Percentiles rank a stretch among this genome's conserved stretches.
These are phyloP conservation scores for Podospora pseudopauciseta DNA, from an alignment of 495 filamentous ascomycete genomes.

Conservation along the genomic window DNA sequence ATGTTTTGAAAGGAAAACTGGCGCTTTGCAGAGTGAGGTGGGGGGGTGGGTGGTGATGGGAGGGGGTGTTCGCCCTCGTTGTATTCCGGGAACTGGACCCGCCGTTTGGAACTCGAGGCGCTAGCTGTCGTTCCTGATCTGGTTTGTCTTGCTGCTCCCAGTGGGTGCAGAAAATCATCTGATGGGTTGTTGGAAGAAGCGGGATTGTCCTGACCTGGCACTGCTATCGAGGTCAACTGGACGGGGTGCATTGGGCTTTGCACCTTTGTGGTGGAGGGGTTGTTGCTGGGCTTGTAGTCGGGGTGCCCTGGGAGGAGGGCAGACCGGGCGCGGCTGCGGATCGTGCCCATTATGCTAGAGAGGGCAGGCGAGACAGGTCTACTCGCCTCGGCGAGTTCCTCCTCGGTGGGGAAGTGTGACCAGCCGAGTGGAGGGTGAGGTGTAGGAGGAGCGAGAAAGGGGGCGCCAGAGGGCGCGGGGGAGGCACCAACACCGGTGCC, in stretches of 20 bases:
- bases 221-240: conserved; percentile 56
- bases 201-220: conserved; percentile 37
- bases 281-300: conserved; percentile 28
- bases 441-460: conserved; percentile 43
- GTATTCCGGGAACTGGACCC: conserved; percentile 37
- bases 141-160: conserved; percentile 29
- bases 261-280: conserved; percentile 24
- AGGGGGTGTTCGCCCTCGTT: conserved; percentile 24
- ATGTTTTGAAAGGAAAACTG: conserved; percentile 92
- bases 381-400: conserved; percentile 53
- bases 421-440: conserved; percentile 83
- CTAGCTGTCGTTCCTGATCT: conserved; percentile 32
- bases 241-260: conserved; percentile 56
- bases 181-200: conserved; percentile 33
- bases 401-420: conserved; percentile 72
- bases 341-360: conserved; percentile 57
- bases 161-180: conserved; percentile 7
- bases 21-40: conserved; percentile 56
- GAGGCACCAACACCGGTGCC: conserved; percentile 27
- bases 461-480: conserved; percentile 15
- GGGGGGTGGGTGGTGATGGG: conserved; percentile 43
- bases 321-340: conserved; percentile 53
- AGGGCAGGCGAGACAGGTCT: conserved; percentile 48
- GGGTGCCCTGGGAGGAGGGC: conserved; percentile 46
- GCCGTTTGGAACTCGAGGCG: conserved; percentile 34